Evolutionary conservation across 208 protist species (phyloP).

Genomic region (Wallacemonas sp.): DNA sequence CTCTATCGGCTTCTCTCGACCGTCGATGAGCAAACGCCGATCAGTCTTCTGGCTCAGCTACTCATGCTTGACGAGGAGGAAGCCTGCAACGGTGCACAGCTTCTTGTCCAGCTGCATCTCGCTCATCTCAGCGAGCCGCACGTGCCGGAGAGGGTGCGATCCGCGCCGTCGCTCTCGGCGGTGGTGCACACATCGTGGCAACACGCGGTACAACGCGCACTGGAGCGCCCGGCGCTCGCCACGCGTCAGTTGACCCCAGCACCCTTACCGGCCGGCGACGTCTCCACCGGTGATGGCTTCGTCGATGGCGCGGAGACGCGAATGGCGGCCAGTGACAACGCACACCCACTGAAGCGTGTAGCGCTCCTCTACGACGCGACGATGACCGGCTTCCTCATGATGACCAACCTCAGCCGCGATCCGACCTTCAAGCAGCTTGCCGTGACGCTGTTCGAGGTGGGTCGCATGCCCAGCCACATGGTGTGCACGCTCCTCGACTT

Average conservation of each 20-base stretch:
- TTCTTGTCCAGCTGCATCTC: constrained; percentile 91
- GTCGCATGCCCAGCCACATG: constrained; percentile 81
- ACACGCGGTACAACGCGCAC: constrained; percentile 13
- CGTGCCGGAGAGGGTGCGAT: constrained; percentile 31
- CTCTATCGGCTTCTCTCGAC: constrained; percentile 96
- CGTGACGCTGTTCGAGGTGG: constrained; percentile 91
- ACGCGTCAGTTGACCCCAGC: too few relatives aligned
- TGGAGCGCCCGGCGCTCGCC: constrained; percentile 1
- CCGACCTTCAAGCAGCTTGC: constrained; percentile 87
- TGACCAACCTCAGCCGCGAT: constrained; percentile 94
- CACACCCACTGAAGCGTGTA: constrained; percentile 80
- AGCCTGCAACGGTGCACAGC: constrained; percentile 87
- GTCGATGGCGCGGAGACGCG: not conserved
- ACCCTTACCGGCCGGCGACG: too few relatives aligned
- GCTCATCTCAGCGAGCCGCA: constrained; percentile 62
- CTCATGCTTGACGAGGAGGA: constrained; percentile 90
- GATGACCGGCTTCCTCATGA: constrained; percentile 97
- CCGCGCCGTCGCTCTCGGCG: constrained; percentile 10
- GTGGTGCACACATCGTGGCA: constrained; percentile 61
- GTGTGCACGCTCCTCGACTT: constrained; percentile 73
- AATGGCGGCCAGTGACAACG: not conserved
- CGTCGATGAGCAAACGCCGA: constrained; percentile 92
- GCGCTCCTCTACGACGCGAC: constrained; percentile 95
- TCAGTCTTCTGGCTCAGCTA: constrained; percentile 89
- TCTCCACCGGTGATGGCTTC: not conserved